Conservation (phyloP, 805 yeast genomes). For the Candida xyloterini region DNA sequence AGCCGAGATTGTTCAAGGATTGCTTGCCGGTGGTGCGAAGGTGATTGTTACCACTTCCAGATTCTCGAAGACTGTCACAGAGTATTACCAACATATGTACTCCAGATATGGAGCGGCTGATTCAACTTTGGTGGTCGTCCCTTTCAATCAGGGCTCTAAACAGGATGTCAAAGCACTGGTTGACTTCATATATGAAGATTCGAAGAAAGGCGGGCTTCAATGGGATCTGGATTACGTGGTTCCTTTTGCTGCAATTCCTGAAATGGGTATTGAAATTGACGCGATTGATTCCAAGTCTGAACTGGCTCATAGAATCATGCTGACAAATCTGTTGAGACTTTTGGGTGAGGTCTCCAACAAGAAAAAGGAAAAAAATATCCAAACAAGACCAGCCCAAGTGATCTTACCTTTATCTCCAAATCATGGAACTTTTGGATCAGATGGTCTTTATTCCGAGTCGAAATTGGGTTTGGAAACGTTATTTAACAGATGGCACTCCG, state of each 20-base stretch:
- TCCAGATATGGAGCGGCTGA: constrained; percentile 92
- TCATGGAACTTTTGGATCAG: constrained; percentile 98
- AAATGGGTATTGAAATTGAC: constrained; percentile 94
- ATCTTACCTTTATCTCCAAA: constrained; percentile 96
- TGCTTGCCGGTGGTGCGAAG: constrained; percentile 96
- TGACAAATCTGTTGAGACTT: constrained; percentile 89
- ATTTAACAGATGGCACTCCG: constrained; percentile 98
- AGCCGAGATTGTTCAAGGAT: constrained; percentile 93
- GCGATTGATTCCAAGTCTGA: constrained; percentile 92
- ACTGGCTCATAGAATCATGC: constrained; percentile 97
- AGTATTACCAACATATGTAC: constrained; percentile 91
- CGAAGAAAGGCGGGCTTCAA: constrained; percentile 85
- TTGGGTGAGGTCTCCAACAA: constrained; percentile 86
- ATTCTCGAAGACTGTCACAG: constrained; percentile 91
- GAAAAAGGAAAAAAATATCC: constrained; percentile 70
- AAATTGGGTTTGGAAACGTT: constrained; percentile 92
- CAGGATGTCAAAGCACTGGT: constrained; percentile 87
- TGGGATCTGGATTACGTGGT: constrained; percentile 96
- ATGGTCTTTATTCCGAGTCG: constrained; percentile 97
- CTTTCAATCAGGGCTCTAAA: constrained; percentile 97
- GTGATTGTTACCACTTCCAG: constrained; percentile 95
- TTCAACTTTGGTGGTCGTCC: constrained; percentile 90
- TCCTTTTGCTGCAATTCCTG: constrained; percentile 99
- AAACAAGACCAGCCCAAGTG: constrained; percentile 98
- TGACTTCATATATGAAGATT: constrained; percentile 78